Evolutionary conservation across 768 basidiomycete species (phyloP), one percentile per base, ranked within the genome.

Genomic region (Mycena crocata): DNA sequence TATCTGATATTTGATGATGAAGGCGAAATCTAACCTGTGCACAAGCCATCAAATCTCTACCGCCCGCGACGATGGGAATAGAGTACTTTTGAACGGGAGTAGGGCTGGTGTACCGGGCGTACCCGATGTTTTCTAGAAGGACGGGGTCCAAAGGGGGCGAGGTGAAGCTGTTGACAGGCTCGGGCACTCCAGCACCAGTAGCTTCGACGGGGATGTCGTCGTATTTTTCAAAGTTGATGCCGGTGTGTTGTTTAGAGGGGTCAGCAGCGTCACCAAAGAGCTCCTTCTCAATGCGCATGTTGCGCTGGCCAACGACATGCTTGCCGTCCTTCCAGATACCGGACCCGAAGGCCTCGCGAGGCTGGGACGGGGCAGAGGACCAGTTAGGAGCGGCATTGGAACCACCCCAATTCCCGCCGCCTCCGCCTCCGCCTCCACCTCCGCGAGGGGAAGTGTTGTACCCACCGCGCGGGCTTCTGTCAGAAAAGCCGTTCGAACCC

Each of bases 51-150:
- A 95, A 85, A 81, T 95, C 94, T 79, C 93, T 86, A 73, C 91
- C 90, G 71, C 83, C 89, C 64, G 95, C 93, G 73, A 99, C 96
- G 77, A 99, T 99, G 78, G 98, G 98, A 75, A 99, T 93, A 72
- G 98, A 99, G 80, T 99, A 97, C 86, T 99, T 99, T 90, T 99
- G 98, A 72, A 99, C 98, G 26, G 98, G 98, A 55, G 98, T 99
- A 13, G 98, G 98, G 44, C 90, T 95, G 64, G 90, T 89, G 86
- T 99, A 99, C 83, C 89, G 94, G 78, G 98, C 94, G 80, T 85
- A 92, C 34, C 85, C 83, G 71, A 99, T 99, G 82, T 99, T 99
- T 81, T 98, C 96, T 70, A 99, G 85, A 40, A 99, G 89, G 78
- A 96, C 91, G 48, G 93, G 87, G 80, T 99, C 96, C 74, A 99